A percentile compares a stretch with the other conserved stretches of the same genome.
Evolutionary conservation across 169 alveolate species (phyloP).

Genomic region (Neospora caninum): DNA sequence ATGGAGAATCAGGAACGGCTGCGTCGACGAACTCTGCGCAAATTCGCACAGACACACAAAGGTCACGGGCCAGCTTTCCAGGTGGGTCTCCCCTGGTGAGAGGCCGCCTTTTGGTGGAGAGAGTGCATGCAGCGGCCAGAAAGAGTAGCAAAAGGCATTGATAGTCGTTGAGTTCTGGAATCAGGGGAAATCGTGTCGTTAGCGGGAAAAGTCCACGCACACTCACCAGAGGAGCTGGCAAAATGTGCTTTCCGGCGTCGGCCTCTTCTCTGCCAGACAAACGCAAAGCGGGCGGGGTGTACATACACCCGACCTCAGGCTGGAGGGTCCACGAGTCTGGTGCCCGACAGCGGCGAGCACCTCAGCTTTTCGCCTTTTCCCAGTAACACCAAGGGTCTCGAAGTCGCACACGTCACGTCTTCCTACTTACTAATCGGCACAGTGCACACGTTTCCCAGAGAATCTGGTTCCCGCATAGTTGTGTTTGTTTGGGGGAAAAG

Average conservation of each 20-base stretch:
- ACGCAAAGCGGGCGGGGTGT: background rate
- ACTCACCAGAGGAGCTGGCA: too few relatives aligned
- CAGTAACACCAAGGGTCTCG: too few relatives aligned
- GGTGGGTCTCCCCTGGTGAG: background rate
- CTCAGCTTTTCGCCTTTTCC: background rate
- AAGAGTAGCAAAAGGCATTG: too few relatives aligned
- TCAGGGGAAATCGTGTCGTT: too few relatives aligned
- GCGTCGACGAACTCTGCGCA: too few relatives aligned
- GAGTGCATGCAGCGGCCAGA: background rate
- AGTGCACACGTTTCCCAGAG: background rate
- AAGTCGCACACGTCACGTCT: background rate
- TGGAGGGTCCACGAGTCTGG: background rate
- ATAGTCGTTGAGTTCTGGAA: too few relatives aligned
- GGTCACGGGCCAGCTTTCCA: background rate
- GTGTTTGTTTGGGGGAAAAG: too few relatives aligned
- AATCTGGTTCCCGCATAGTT: background rate
- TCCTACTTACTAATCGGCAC: background rate
- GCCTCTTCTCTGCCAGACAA: background rate
- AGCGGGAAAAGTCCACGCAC: too few relatives aligned
- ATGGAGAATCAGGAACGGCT: too few relatives aligned
- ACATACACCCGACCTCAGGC: background rate
- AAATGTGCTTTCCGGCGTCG: too few relatives aligned
- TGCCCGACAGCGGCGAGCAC: slow-evolving; percentile 16
- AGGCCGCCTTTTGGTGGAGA: background rate
- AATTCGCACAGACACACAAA: too few relatives aligned